Evolutionary conservation across 2,329 filamentous ascomycete genomes (phyloP), one percentile per base, ranked within the genome.

Genomic region (Immersiporthe knoxdaviesiana): DNA sequence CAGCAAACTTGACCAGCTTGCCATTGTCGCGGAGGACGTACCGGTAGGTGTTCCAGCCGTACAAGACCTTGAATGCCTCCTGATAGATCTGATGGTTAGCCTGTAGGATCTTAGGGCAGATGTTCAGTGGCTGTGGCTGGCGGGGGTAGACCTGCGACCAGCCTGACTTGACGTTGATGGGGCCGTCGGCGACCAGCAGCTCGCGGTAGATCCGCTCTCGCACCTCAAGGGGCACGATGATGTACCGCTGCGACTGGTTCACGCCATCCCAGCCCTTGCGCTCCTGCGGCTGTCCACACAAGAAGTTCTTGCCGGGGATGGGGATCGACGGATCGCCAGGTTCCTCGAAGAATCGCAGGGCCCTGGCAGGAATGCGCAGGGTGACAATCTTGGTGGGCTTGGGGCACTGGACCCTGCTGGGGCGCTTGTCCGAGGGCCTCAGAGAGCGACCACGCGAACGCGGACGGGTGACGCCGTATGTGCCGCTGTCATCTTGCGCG

Each of bases 41-140:
- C 1, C 77, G 71, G 69, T 87, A 87, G 0, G 65, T 77, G 63
- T 87, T 87, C 37, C 80, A 76, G 2, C 82, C 81, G 68, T 84
- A 87, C 0, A 87, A 77, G 5, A 86, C 74, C 1, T 73, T 73
- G 1, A 78, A 71, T 1, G 80, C 81, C 73, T 85, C 82, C 0
- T 61, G 8, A 41, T 78, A 78, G 37, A 84, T 72, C 1, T 69
- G 66, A 3, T 71, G 73, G 74, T 79, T 82, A 2, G 75, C 77
- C 3, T 70, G 65, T 32, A 87, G 74, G 58, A 87, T 79, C 0
- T 70, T 70, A 3, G 52, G 24, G 16, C 32, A 30, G 1, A 78
- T 75, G 11, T 79, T 69, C 0, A 85, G 77, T 0, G 72, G 71
- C 1, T 76, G 75, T 21, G 69, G 71, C 37, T 65, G 69, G n/a